Evolutionary conservation across 2,329 filamentous ascomycete species (phyloP).

Genomic region (Microthyrium microscopicum): DNA sequence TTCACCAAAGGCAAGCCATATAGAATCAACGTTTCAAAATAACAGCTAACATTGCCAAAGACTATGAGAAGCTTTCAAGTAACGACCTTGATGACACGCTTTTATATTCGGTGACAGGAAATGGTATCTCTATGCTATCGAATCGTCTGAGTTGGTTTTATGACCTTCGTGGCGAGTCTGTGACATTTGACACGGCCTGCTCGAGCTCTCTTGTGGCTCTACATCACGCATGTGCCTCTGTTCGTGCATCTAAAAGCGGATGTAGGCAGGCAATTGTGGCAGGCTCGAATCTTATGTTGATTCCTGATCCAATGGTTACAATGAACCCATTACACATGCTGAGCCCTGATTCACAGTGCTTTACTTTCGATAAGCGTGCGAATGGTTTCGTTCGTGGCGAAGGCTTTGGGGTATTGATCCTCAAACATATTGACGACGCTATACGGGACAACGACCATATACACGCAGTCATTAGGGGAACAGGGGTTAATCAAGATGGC

Average conservation of each 20-base stretch:
- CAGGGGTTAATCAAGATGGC: slow-evolving; percentile 16
- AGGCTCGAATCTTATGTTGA: slow-evolving; percentile 22
- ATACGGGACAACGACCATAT: slow-evolving; percentile 19
- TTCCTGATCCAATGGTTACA: slow-evolving; percentile 15
- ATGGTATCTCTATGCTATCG: slow-evolving; percentile 12
- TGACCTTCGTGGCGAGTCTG: slow-evolving; percentile 12
- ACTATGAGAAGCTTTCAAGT: not conserved
- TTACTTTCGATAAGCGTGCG: slow-evolving; percentile 17
- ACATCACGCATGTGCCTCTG: slow-evolving; percentile 21
- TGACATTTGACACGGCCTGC: slow-evolving; percentile 20
- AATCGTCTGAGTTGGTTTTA: slow-evolving; percentile 16
- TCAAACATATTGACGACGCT: slow-evolving; percentile 17
- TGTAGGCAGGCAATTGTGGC: slow-evolving; percentile 18
- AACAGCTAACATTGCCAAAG: too few species aligned
- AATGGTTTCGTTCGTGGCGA: slow-evolving; percentile 22
- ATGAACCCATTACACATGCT: slow-evolving; percentile 11
- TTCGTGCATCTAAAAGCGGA: slow-evolving; percentile 13
- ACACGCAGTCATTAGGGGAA: slow-evolving; percentile 18
- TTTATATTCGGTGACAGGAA: slow-evolving; percentile 1
- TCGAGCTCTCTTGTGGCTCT: slow-evolving; percentile 22
- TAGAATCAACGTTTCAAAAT: too few species aligned
- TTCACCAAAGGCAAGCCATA: too few species aligned
- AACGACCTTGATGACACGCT: not conserved
- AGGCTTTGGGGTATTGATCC: slow-evolving; percentile 17
- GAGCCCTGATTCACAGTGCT: slow-evolving; percentile 10